Base-by-base conservation (phyloP, 805 yeast genomes). In the Lipomyces kockii region DNA sequence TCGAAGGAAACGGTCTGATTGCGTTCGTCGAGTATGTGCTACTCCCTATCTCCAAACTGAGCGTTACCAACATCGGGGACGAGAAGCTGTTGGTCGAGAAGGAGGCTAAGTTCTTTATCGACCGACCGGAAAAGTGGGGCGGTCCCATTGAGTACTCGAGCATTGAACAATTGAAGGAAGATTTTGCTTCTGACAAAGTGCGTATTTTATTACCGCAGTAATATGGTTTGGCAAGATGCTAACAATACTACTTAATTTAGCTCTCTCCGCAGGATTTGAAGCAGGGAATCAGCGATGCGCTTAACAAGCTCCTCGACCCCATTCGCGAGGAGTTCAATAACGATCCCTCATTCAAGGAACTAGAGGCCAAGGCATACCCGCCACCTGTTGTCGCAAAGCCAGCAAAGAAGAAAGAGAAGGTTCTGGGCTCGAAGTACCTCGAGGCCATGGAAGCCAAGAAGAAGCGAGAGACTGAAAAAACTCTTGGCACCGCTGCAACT, bases 91-190 rank as follows among this genome's bases (percentile, higher is more conserved):
- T 59, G 5, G 7, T 17, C 43, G 86, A 84, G 25, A 78, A 79
- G 57, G 90, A 92, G 73, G 66, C 63, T 14, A 81, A 83, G 62
- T 91, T 95, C 80, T 82, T 79, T 78, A 87, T 95, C 73, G 87
- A 89, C 75, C 89, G 99, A 81, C 98, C 98, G 59, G 99, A 95
- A 79, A 89, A 95, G 80, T 95, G 91, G 78, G 99, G 99, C 73
- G 99, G 99, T 61, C 89, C 97, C 73, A 83, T 95, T 66, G 82
- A 88, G 59, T 95, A 86, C 85, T 77, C 76, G 54, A 82, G 90
- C 22, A 82, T 91, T 73, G 92, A 86, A 22, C 85, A 86, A 51
- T 82, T 95, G 75, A 89, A 89, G 77, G 80, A 81, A 49, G 97
- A 89, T 73, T 95, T 84, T 80, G 88, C 85, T 57, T 83, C 84